A percentile compares a stretch with the other conserved stretches of the same genome.
Conservation (phyloP, 2,329 filamentous ascomycete genomes). For the Alternaria consortialis region DNA sequence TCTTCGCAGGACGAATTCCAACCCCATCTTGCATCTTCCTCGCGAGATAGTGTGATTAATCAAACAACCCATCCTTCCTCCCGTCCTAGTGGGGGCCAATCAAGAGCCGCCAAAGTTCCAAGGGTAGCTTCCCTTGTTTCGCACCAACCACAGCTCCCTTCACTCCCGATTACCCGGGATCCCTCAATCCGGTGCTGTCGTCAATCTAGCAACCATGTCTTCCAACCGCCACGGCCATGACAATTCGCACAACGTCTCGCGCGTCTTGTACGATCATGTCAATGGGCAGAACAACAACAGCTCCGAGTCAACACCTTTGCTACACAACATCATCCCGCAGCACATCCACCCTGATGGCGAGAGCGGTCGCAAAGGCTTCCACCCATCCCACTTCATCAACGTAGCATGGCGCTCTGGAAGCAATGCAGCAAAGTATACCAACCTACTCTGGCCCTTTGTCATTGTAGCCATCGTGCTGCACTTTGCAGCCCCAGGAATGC, state of each 20-base stretch:
- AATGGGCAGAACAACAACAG: constrained; percentile 15
- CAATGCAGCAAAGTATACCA: constrained; percentile 70
- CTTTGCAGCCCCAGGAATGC: constrained; percentile 62
- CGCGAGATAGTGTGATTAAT: background rate
- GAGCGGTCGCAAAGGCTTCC: constrained; percentile 71
- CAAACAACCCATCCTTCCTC: background rate
- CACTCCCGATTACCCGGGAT: constrained; percentile 2
- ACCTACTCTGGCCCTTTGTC: constrained; percentile 78
- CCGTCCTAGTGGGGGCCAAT: background rate
- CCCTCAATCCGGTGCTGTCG: background rate
- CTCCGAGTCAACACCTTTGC: constrained; percentile 43
- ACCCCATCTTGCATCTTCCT: background rate
- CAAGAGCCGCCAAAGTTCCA: background rate
- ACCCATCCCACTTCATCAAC: constrained; percentile 68
- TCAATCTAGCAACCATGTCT: constrained; percentile 4
- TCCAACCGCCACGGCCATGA: constrained; percentile 18
- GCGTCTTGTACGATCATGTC: constrained; percentile 24
- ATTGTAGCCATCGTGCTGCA: constrained; percentile 72
- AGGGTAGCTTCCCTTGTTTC: background rate
- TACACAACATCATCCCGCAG: constrained; percentile 39
- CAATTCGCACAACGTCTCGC: constrained; percentile 20
- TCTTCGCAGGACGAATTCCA: background rate
- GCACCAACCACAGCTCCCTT: constrained; percentile 1
- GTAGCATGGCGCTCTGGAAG: constrained; percentile 73
- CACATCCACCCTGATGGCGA: constrained; percentile 65